Base-by-base conservation (phyloP, 2,329 filamentous ascomycete genomes). In the Clarireedia monteithiana region DNA sequence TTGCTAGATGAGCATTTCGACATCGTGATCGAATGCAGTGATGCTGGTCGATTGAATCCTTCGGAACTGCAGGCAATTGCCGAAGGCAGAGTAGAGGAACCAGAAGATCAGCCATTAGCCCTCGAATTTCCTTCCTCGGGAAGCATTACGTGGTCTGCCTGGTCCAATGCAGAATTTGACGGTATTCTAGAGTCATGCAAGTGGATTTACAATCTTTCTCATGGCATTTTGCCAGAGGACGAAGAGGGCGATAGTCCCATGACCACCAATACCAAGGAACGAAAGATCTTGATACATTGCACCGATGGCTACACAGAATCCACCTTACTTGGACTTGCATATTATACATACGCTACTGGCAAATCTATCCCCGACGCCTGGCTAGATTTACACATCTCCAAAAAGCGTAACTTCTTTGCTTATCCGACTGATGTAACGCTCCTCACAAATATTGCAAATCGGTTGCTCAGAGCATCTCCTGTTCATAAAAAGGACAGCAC, bases 291-390 rank as follows among this genome's bases (percentile, higher is more conserved):
- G 34, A 88, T 99, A 42, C 92, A 97, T 71, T 97, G 94, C 70
- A 85, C 86, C 2, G 94, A 99, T 70, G 94, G 94, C 17, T 99
- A 99, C 67, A 99, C 94, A 0, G 94, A 99, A 71, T 92, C 88
- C 1, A 91, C 91, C 1, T 79, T 99, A 70, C 78, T 99, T 17
- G 90, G 83, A 2, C 82, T 99, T 40, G 89, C 92, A 9, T 99
- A 99, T 71, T 90, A 86, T 69, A 95, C 95, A 79, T 99, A 91
- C 71, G 89, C 88, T 53, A 89, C 94, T 59, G 90, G 89, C 6
- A 77, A 84, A 10, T 81, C 91, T 0, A 81, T 92, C 0, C 87
- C 91, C 27, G 83, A 91, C 55, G 91, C 94, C 7, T 97, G 91
- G 91, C 77, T 97, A 9, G 79, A 83, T 58, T 76, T 99, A 49